Percentiles rank a stretch among this genome's conserved stretches.
Evolutionary conservation across 2,329 filamentous ascomycete genomes (phyloP).

Genomic region (Apiospora hydei): DNA sequence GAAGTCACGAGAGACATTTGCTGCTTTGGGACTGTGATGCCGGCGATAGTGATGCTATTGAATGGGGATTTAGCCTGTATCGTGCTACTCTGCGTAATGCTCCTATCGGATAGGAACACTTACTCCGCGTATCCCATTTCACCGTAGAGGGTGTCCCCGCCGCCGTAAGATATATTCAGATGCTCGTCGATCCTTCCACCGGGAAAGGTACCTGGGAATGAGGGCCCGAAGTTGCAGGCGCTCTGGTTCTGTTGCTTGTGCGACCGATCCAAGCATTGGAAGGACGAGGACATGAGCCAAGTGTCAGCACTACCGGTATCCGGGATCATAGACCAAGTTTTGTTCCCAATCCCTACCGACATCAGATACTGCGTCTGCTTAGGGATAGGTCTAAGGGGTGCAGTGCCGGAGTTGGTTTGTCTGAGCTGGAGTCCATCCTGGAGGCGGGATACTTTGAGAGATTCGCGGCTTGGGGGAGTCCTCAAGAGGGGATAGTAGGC

Average conservation of each 20-base stretch:
- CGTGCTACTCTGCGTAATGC: not conserved
- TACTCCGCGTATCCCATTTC: conserved; percentile 42
- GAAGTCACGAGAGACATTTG: conserved; percentile 42
- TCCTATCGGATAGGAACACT: conserved; percentile 23
- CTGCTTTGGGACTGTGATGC: conserved; percentile 40
- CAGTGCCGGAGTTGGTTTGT: conserved; percentile 34
- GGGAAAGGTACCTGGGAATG: conserved; percentile 40
- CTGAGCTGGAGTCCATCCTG: conserved; percentile 26
- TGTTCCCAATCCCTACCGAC: conserved; percentile 35
- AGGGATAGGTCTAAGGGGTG: conserved; percentile 30
- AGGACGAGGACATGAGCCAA: conserved; percentile 39
- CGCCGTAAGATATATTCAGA: conserved; percentile 42
- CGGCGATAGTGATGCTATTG: conserved; percentile 39
- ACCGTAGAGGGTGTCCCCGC: conserved; percentile 39
- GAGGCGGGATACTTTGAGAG: conserved; percentile 27
- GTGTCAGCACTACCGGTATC: conserved; percentile 44
- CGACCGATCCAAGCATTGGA: conserved; percentile 38
- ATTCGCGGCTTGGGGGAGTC: conserved; percentile 26
- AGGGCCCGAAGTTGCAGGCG: conserved; percentile 40
- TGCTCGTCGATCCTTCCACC: conserved; percentile 39
- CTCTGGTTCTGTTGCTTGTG: conserved; percentile 31
- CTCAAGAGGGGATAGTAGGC: conserved; percentile 33
- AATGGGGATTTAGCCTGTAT: not conserved
- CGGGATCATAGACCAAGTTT: conserved; percentile 39
- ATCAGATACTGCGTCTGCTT: conserved; percentile 42